phyloP scores from a whole-genome alignment of 352 stramenopile species.

The Aphanomyces astaci region DNA sequence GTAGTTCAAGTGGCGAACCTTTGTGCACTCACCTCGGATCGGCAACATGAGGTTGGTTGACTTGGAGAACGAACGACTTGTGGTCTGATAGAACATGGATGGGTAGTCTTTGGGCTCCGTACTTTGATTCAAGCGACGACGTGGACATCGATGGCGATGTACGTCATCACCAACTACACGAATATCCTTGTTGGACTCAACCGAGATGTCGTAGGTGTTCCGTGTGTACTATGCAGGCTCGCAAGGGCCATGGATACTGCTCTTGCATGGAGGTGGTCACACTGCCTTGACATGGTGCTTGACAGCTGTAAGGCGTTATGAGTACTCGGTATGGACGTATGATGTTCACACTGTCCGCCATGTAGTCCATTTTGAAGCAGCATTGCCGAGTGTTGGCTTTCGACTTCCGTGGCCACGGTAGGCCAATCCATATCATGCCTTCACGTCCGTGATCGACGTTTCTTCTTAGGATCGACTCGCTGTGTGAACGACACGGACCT shows the following conservation, averaged over 20 bases:
- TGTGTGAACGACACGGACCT: conserved; percentile 59
- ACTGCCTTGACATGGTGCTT: conserved; percentile 83
- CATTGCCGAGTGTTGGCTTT: conserved; percentile 71
- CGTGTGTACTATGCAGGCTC: conserved; percentile 64
- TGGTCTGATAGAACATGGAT: not conserved
- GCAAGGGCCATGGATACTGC: conserved; percentile 58
- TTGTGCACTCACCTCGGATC: too few species aligned
- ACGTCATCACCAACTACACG: conserved; percentile 8
- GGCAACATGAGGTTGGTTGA: too few species aligned
- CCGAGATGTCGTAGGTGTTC: conserved; percentile 47
- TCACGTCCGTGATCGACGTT: not conserved
- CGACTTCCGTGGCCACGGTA: conserved; percentile 76
- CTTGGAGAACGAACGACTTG: too few species aligned
- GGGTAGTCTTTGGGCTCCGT: conserved; percentile 39
- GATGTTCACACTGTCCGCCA: not conserved
- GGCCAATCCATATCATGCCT: not conserved
- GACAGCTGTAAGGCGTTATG: conserved; percentile 41
- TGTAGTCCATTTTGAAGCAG: conserved; percentile 62
- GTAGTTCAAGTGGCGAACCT: not conserved
- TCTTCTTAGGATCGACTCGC: conserved; percentile 35
- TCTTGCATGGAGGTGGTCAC: conserved; percentile 80
- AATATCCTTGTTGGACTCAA: not conserved
- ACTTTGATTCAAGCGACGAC: conserved; percentile 70
- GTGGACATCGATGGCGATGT: conserved; percentile 64
- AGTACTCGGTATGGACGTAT: not conserved